Percentiles rank a stretch among this genome's conserved stretches.
phyloP scores from a whole-genome alignment of 306 rosid species.

The Cucumis cinereus region DNA sequence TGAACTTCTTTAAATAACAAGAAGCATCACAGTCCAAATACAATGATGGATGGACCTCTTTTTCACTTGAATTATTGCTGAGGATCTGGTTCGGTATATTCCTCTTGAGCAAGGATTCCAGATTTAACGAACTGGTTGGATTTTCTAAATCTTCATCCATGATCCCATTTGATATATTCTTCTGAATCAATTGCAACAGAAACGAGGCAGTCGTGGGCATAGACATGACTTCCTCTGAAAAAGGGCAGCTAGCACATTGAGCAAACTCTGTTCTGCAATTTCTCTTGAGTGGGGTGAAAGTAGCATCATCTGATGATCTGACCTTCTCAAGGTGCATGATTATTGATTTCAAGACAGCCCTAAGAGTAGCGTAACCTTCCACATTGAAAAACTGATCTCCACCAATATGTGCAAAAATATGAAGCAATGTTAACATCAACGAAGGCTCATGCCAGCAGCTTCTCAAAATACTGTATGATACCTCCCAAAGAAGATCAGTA shows the following conservation, averaged over 20 bases:
- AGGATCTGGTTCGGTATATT: conserved; percentile 12
- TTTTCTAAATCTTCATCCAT: conserved; percentile 9
- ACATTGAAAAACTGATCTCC: conserved; percentile 38
- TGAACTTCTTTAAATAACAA: conserved; percentile 25
- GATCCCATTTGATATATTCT: conserved; percentile 7
- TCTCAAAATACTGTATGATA: conserved; percentile 46
- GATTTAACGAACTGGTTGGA: conserved; percentile 14
- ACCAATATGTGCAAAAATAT: conserved; percentile 59
- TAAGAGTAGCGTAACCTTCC: conserved; percentile 23
- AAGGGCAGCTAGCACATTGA: conserved; percentile 42
- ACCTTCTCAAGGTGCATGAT: conserved; percentile 46
- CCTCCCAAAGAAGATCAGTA: conserved; percentile 42
- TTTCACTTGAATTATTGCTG: background rate
- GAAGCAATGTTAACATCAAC: conserved; percentile 47
- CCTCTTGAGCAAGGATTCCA: conserved; percentile 12
- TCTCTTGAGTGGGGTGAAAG: conserved; percentile 26
- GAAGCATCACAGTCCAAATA: conserved; percentile 19
- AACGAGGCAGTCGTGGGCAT: conserved; percentile 33
- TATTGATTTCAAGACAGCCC: conserved; percentile 54
- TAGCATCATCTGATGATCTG: conserved; percentile 18
- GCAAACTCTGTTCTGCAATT: conserved; percentile 25
- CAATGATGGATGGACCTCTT: conserved; percentile 3
- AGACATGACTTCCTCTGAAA: conserved; percentile 39
- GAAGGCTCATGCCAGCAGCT: conserved; percentile 29
- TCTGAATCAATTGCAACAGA: conserved; percentile 43